Conservation (phyloP, 2,329 filamentous ascomycete species). For the Orbilia brochopaga region DNA sequence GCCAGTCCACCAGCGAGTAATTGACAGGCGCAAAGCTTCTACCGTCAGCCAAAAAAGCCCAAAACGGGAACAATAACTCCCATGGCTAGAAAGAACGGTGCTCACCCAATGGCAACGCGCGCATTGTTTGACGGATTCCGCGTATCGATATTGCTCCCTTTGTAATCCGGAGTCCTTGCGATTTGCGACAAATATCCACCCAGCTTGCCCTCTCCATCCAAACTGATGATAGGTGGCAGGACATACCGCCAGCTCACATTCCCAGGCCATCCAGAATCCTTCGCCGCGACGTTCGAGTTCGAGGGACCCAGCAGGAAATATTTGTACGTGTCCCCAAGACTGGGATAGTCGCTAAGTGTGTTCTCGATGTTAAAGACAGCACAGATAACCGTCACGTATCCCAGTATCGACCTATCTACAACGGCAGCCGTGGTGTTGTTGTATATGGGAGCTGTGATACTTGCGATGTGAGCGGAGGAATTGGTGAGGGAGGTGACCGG, state of each 20-base stretch:
- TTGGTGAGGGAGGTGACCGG: constrained; percentile 39
- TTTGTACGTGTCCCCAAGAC: constrained; percentile 33
- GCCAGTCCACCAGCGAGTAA: constrained; percentile 74
- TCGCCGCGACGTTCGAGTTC: constrained; percentile 19
- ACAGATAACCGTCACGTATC: constrained; percentile 41
- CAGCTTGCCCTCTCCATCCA: constrained; percentile 23
- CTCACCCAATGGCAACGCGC: constrained; percentile 37
- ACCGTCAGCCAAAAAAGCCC: background rate
- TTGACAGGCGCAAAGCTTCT: constrained; percentile 23
- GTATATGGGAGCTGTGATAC: constrained; percentile 39
- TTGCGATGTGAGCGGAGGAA: constrained; percentile 27
- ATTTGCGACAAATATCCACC: constrained; percentile 35
- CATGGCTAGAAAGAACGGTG: background rate
- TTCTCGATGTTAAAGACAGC: constrained; percentile 39
- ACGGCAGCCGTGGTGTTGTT: constrained; percentile 48
- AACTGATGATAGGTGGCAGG: constrained; percentile 30
- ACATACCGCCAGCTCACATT: constrained; percentile 49
- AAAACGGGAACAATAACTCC: too few species aligned
- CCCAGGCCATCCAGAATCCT: constrained; percentile 39
- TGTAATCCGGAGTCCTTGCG: constrained; percentile 9
- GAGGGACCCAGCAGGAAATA: constrained; percentile 37
- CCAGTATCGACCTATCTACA: constrained; percentile 34
- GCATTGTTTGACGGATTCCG: constrained; percentile 30
- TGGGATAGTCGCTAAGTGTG: constrained; percentile 28
- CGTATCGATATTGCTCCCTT: constrained; percentile 29